Percentiles rank a stretch among this genome's conserved stretches.
phyloP scores from a whole-genome alignment of 2,329 filamentous ascomycete species.

The Endoconidiophora laricicola region DNA sequence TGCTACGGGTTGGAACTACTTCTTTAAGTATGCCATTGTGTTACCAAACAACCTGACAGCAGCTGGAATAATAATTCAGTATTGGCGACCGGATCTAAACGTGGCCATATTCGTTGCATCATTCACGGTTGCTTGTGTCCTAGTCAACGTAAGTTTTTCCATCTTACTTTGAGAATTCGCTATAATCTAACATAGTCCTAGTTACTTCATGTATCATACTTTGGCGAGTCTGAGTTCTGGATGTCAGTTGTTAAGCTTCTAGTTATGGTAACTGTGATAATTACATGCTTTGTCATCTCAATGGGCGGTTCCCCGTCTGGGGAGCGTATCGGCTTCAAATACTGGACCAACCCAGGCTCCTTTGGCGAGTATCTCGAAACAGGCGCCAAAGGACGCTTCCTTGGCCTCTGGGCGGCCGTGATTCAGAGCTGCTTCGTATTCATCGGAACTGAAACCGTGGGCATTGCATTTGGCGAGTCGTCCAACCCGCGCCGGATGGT shows the following conservation, averaged over 20 bases:
- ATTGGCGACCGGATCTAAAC: constrained; percentile 22
- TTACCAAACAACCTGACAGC: constrained; percentile 24
- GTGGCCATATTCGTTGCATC: constrained; percentile 24
- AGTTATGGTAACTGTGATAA: constrained; percentile 24
- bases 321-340: constrained; percentile 25
- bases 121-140: constrained; percentile 20
- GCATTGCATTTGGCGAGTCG: constrained; percentile 15
- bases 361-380: constrained; percentile 23
- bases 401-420: constrained; percentile 24
- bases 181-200: neutral
- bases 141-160: constrained; percentile 17
- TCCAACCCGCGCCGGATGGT: constrained; percentile 16
- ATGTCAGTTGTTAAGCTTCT: constrained; percentile 28
- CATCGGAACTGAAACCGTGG: constrained; percentile 15
- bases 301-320: constrained; percentile 24
- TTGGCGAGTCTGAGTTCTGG: constrained; percentile 33
- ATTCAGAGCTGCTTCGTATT: constrained; percentile 26
- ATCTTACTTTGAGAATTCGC: neutral
- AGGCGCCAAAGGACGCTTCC: constrained; percentile 22
- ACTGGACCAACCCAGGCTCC: constrained; percentile 27
- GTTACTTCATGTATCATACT: constrained; percentile 24
- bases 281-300: constrained; percentile 23
- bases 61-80: constrained; percentile 22
- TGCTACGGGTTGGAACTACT: constrained; percentile 22
- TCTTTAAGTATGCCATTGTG: constrained; percentile 26